Base-by-base conservation (phyloP, 345 rosid genomes). In the Reutealis trisperma region DNA sequence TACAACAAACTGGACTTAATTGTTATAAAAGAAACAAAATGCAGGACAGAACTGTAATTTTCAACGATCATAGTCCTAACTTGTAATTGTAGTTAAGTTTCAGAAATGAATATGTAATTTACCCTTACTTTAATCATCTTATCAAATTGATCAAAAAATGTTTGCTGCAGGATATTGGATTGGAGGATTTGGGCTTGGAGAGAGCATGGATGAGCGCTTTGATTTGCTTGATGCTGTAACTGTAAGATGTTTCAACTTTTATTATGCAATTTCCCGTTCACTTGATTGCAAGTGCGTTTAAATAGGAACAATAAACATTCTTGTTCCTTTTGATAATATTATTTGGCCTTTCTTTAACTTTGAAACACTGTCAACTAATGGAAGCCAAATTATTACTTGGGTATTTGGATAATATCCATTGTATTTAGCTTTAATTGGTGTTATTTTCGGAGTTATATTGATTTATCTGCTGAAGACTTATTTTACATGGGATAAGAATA, bases 181-280 rank as follows among this genome's bases (percentile, higher is more conserved):
- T 75, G 94, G 94, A 82, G 97, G 94, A 24, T 90, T 92, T 86
- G 97, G 97, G 54, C 86, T 92, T 70, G 97, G 93, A 75, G 97
- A 92, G 78, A 85, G 90, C 88, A 89, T 83, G 88, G 89, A 88
- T 67, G 90, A 90, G 73, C 90, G 90, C 41, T 84, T 90, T 77
- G 73, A 79, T 82, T 90, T 92, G 54, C 88, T 92, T 71, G 83
- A 83, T 71, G 81, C 82, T 77, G 90, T 89, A 77, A 88, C 84
- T 67, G 92, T 90, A 77, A 85, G 89, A 73, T 32, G 69, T 74
- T 22, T 55, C 37, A n/a, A 73, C 62, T 61, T 60, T 73, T 41
- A 15, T 37, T 41, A 25, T 30, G 52, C 19, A 63, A 30, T 41
- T 34, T 10, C 63, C 24, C 12, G 32, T 65, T 21, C 41, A 49